Percentiles rank a stretch among this genome's conserved stretches.
Conservation (phyloP, 805 yeast genomes). For the Candida suzukii region DNA sequence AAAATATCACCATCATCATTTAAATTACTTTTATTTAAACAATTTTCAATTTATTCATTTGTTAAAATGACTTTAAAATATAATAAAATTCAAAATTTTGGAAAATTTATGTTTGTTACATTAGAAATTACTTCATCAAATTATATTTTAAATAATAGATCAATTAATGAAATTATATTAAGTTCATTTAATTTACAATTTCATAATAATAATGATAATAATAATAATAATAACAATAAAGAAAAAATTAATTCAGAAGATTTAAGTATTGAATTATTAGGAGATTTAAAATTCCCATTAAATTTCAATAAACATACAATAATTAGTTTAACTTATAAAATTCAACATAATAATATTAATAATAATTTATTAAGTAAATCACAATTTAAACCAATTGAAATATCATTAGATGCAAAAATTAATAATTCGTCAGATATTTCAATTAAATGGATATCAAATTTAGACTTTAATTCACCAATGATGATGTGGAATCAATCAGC, state of each 20-base stretch:
- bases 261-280: conserved; percentile 1
- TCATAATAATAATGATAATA: background rate
- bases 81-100: background rate
- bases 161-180: background rate
- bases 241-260: background rate
- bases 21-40: background rate
- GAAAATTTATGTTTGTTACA: conserved; percentile 2
- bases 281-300: background rate
- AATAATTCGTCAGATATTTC: conserved; percentile 12
- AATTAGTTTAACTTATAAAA: background rate
- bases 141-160: background rate
- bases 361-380: background rate
- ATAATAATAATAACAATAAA: background rate
- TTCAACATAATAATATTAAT: background rate
- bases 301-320: background rate
- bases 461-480: conserved; percentile 16
- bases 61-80: conserved; percentile 6
- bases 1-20: background rate
- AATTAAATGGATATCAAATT: conserved; percentile 31
- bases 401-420: conserved; percentile 14
- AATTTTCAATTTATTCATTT: background rate
- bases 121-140: conserved; percentile 4
- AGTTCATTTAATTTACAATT: background rate
- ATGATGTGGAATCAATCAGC: too few species aligned
- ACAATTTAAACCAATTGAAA: conserved; percentile 16